These are phyloP conservation scores for Phaeosphaeria sp. DNA, from an alignment of 2,329 filamentous ascomycete species.

Conservation along the genomic window DNA sequence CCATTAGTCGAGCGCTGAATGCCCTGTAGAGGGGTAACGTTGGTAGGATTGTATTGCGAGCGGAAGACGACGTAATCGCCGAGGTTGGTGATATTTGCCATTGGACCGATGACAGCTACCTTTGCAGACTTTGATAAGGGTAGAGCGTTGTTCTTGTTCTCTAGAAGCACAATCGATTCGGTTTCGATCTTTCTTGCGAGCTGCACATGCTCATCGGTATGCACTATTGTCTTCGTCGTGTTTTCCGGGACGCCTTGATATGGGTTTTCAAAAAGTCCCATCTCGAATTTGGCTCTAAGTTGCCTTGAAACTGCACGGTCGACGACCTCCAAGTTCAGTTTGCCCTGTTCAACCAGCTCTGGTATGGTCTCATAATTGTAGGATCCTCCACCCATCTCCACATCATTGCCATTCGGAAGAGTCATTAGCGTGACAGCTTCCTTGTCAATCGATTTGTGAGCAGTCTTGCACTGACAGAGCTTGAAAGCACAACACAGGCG, in stretches of 20 bases:
- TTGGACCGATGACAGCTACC: constrained; percentile 76
- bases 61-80: constrained; percentile 75
- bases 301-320: constrained; percentile 70
- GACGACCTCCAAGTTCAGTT: constrained; percentile 65
- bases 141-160: constrained; percentile 70
- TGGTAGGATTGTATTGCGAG: constrained; percentile 63
- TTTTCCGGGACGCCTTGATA: constrained; percentile 65
- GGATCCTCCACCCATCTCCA: constrained; percentile 79
- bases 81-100: constrained; percentile 66
- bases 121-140: constrained; percentile 71
- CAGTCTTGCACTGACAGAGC: constrained; percentile 60
- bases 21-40: constrained; percentile 73
- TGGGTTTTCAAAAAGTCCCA: constrained; percentile 75
- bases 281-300: constrained; percentile 71
- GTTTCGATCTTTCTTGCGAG: constrained; percentile 70
- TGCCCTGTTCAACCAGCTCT: constrained; percentile 66
- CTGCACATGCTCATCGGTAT: constrained; percentile 64
- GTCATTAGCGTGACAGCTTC: constrained; percentile 69
- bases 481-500: constrained; percentile 69
- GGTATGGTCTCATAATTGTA: constrained; percentile 73
- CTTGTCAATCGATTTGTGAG: constrained; percentile 63
- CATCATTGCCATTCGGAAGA: constrained; percentile 72
- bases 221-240: constrained; percentile 65
- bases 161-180: constrained; percentile 75
- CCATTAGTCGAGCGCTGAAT: constrained; percentile 66